These are phyloP conservation scores for Auricularia sp. DNA, from an alignment of 768 basidiomycete species.

Conservation along the genomic window DNA sequence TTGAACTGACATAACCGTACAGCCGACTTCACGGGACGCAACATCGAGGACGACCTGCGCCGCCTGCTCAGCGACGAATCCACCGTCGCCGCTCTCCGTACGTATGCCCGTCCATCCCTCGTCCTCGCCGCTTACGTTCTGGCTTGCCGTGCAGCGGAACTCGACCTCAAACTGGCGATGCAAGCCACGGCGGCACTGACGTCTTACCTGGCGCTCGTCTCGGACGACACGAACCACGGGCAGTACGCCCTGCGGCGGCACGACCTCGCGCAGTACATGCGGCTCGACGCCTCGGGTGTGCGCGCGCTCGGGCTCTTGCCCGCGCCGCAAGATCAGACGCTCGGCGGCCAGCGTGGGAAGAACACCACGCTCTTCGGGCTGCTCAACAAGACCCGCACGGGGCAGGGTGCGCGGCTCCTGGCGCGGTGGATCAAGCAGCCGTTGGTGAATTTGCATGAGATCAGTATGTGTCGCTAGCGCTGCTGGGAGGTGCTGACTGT, in stretches of 20 bases:
- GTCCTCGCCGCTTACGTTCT: conserved; percentile 4
- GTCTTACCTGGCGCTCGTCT: conserved; percentile 68
- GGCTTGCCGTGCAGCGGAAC: conserved; percentile 45
- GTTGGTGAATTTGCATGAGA: conserved; percentile 86
- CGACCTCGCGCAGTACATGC: conserved; percentile 91
- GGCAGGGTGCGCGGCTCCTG: conserved; percentile 81
- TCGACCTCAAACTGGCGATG: conserved; percentile 67
- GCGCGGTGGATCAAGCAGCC: conserved; percentile 96
- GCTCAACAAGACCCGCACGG: conserved; percentile 92
- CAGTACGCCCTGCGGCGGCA: conserved; percentile 76
- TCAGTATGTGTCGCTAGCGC: conserved; percentile 43
- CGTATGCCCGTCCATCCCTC: conserved; percentile 45
- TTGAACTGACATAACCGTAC: background rate
- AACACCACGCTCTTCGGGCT: conserved; percentile 84
- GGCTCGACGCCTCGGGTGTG: conserved; percentile 88
- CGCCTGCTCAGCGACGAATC: conserved; percentile 48
- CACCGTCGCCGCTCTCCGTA: conserved; percentile 30
- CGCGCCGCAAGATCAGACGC: conserved; percentile 43
- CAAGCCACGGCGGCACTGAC: conserved; percentile 74
- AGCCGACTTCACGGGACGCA: conserved; percentile 82
- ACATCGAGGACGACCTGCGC: conserved; percentile 69
- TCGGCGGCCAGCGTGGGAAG: conserved; percentile 29
- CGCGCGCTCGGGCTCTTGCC: conserved; percentile 83
- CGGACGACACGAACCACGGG: conserved; percentile 69
- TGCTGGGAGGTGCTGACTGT: background rate